These are phyloP conservation scores for Flagelloscypha sp. DNA, from an alignment of 768 basidiomycete species.

Conservation along the genomic window DNA sequence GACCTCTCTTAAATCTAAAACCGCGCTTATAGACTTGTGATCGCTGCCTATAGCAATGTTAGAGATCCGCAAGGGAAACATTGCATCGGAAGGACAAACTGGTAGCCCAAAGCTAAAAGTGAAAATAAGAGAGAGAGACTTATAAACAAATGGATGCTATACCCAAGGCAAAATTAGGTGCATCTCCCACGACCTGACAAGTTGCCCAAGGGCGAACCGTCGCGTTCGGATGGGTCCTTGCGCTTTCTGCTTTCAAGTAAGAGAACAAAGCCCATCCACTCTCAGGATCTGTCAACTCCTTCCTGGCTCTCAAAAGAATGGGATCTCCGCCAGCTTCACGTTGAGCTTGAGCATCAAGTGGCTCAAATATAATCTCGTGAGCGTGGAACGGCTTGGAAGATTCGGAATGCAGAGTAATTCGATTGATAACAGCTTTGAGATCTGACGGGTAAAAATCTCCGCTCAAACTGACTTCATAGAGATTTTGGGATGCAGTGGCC, in stretches of 20 bases:
- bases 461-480: constrained; percentile 76
- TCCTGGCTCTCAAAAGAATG: constrained; percentile 62
- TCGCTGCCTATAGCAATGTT: too few species aligned
- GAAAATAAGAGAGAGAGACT: too few species aligned
- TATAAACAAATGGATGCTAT: too few species aligned
- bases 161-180: constrained; percentile 75
- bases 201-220: constrained; percentile 83
- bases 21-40: constrained; percentile 79
- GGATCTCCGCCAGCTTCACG: constrained; percentile 58
- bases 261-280: constrained; percentile 73
- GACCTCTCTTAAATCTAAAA: constrained; percentile 65
- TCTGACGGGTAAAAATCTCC: constrained; percentile 77
- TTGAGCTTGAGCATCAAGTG: constrained; percentile 56
- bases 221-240: constrained; percentile 74
- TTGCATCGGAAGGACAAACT: constrained; percentile 33
- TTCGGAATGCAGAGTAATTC: constrained; percentile 76
- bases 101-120: constrained; percentile 69
- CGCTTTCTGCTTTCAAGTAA: constrained; percentile 78
- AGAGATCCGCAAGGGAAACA: too few species aligned
- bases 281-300: constrained; percentile 57
- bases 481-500: constrained; percentile 26
- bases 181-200: constrained; percentile 72
- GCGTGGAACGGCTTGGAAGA: constrained; percentile 66
- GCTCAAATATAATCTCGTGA: constrained; percentile 77
- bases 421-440: constrained; percentile 68